Evolutionary conservation across 495 filamentous ascomycete genomes (phyloP), one percentile per base, ranked within the genome.

Genomic region (Penicillium argentinense): DNA sequence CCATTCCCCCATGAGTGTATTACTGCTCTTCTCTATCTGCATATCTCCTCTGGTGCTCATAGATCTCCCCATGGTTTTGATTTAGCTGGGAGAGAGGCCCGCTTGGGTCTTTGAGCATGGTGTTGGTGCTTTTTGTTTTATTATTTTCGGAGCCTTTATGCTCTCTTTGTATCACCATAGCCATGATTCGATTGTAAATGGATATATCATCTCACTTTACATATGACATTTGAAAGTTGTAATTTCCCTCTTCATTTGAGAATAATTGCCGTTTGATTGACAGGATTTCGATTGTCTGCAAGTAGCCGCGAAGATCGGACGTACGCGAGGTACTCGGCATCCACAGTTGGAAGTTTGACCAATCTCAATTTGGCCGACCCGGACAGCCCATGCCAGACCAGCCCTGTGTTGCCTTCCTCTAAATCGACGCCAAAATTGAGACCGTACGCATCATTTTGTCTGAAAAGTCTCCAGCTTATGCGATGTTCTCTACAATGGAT

Each of bases 11-110:
- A 44, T 48, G 51, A 49, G 41, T 69, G 69, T 74, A 70, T 72
- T 70, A 73, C 55, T 68, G 67, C 56, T 59, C 53, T 43, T 42
- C 50, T 52, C 43, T 60, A 38, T 39, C 51, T 59, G 66, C 63
- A 67, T 65, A 57, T 57, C 46, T 56, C 47, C 41, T 43, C 42
- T 39, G 51, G 52, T 63, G 49, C 55, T 54, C 47, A 59, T 53
- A 46, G 27, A 45, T 45, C 32, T 18, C 17, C 42, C 30, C 14
- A 19, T 22, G 17, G 14, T 23, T 26, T 36, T 16, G 7, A 8
- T 34, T 45, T 24, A 36, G 29, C 12, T 45, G 19, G 32, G 42
- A 24, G 32, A 46, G 30, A 44, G 29, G 36, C 21, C 36, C 27
- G 36, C 28, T 37, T 36, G 55, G 54, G 47, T 62, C 54, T 64